Percentiles rank a stretch among this genome's conserved stretches.
These are phyloP conservation scores for Pythium rhizo-oryzae DNA, from an alignment of 352 stramenopile species.

Conservation along the genomic window DNA sequence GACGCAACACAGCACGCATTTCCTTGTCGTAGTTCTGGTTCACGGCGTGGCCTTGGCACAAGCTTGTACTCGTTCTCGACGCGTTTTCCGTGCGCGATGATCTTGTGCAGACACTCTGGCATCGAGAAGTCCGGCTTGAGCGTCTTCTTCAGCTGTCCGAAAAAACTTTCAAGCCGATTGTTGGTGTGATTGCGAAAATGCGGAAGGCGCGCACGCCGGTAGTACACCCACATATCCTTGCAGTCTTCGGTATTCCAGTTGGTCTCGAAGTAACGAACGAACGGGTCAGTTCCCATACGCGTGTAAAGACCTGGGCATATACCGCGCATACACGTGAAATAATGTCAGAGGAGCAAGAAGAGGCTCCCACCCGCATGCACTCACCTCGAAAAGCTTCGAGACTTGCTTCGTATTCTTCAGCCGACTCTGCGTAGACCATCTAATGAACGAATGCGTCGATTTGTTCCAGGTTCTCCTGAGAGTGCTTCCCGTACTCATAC, in stretches of 20 bases:
- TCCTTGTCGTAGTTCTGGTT: neutral
- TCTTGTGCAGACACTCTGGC: neutral
- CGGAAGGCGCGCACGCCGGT: constrained; percentile 5
- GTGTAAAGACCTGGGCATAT: too few relatives aligned
- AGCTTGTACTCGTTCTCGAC: neutral
- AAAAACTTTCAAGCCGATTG: constrained; percentile 36
- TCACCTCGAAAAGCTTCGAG: too few relatives aligned
- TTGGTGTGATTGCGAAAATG: constrained; percentile 40
- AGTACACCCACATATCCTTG: constrained; percentile 31
- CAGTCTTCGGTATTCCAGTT: too few relatives aligned
- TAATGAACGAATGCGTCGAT: neutral
- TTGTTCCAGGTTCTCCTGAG: neutral
- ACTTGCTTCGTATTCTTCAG: too few relatives aligned
- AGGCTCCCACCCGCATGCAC: too few relatives aligned
- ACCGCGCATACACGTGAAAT: too few relatives aligned
- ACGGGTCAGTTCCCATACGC: too few relatives aligned
- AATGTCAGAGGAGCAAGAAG: too few relatives aligned
- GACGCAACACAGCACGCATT: neutral
- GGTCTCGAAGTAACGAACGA: too few relatives aligned
- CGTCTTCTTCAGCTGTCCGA: constrained; percentile 31
- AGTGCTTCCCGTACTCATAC: constrained; percentile 27
- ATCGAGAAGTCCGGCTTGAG: neutral
- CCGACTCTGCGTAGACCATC: too few relatives aligned
- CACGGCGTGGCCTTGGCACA: neutral
- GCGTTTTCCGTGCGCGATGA: neutral